phyloP scores from a whole-genome alignment of 371 early-diverging fungal species.

The Chytridiales sp. region DNA sequence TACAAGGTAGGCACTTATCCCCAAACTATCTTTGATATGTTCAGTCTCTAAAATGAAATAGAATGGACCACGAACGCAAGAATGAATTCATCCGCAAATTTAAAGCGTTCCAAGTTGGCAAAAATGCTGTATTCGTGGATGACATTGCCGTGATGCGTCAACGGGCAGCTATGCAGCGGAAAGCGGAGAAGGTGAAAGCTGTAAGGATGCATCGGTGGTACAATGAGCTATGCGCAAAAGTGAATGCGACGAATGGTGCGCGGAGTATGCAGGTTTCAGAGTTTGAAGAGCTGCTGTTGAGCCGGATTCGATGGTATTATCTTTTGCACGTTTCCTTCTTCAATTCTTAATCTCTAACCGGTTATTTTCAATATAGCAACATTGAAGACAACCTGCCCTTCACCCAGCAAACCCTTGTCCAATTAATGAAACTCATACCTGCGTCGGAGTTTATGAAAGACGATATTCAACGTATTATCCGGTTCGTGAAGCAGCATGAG shows the following conservation, averaged over 20 bases:
- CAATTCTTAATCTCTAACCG: background rate
- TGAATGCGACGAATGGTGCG: conserved; percentile 28
- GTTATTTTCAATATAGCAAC: conserved; percentile 15
- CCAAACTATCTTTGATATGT: background rate
- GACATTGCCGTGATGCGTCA: conserved; percentile 46
- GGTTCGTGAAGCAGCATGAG: conserved; percentile 44
- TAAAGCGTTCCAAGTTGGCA: conserved; percentile 33
- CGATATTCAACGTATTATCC: conserved; percentile 49
- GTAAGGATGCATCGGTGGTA: conserved; percentile 48
- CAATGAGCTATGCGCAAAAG: conserved; percentile 42
- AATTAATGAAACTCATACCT: conserved; percentile 46
- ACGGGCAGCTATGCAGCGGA: conserved; percentile 29
- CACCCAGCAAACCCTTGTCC: conserved; percentile 38
- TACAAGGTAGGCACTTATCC: conserved; percentile 18
- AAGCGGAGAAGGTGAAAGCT: conserved; percentile 15
- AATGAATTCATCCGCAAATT: conserved; percentile 36
- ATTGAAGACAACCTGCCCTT: conserved; percentile 35
- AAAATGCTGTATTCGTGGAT: conserved; percentile 33
- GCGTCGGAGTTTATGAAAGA: conserved; percentile 46
- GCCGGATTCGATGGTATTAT: conserved; percentile 39
- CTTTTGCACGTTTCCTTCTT: background rate
- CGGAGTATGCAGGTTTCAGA: conserved; percentile 22
- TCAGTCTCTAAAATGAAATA: background rate
- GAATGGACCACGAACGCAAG: conserved; percentile 42
- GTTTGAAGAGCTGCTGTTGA: conserved; percentile 39